Evolutionary conservation across 345 rosid genomes (phyloP), one percentile per base, ranked within the genome.

Genomic region (Camelina sativa): DNA sequence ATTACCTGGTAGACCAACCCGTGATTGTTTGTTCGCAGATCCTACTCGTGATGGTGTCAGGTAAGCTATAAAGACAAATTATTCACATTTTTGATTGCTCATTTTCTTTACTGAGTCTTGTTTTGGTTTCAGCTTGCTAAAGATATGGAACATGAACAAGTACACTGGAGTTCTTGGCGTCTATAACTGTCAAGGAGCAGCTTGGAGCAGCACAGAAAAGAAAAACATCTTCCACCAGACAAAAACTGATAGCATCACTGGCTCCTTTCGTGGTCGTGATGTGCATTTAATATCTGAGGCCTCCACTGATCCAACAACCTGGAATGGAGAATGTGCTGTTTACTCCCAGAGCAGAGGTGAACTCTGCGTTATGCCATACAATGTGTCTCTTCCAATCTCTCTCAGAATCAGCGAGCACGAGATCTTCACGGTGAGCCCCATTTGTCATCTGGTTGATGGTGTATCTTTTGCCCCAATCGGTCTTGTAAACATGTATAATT

Each of bases 131-230:
- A 94, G 97, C 84, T 82, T 94, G 84, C 75, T 94, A 82, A 94
- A 94, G 88, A 90, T 94, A 80, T 91, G 99, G 99, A 94, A 89
- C 86, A 87, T 94, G 97, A 94, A 94, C 87, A 91, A 94, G 76
- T 91, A 79, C 85, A 91, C 96, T 6, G 99, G 97, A 19, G 89
- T 95, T 1, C 71, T 95, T 5, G 97, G 97, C 4, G 84, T 92
- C 9, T 95, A 95, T 82, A 95, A 91, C 40, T 95, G 97, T 77
- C 99, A 95, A 89, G 99, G 99, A 60, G 99, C 99, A 19, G 99
- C 99, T 34, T 95, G 95, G 97, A 92, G 84, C 79, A 81, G 62
- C 32, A 43, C 79, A 10, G 88, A 87, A 37, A 87, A 88, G 53
- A 91, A 90, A 84, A 95, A 88, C 75, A 84, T 87, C 3, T 92